Percentiles rank a stretch among this genome's conserved stretches.
Evolutionary conservation across 345 rosid genomes (phyloP).

Genomic region (Sonneratia alba): DNA sequence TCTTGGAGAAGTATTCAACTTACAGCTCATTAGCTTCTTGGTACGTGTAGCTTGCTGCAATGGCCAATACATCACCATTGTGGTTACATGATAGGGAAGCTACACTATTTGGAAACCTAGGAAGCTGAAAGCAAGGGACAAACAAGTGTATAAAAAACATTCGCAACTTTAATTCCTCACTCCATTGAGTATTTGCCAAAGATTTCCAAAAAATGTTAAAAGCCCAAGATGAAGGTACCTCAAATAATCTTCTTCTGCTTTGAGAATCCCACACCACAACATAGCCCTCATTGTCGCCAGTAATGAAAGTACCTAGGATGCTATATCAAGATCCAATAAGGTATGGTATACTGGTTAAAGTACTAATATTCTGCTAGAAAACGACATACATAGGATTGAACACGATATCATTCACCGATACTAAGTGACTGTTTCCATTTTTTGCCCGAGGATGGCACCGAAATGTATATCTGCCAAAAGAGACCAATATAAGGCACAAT

Average conservation of each 20-base stretch:
- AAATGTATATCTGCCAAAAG: conserved; percentile 47
- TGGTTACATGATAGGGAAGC: conserved; percentile 55
- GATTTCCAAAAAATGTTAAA: neutral
- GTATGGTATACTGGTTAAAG: neutral
- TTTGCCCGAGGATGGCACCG: conserved; percentile 68
- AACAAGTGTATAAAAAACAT: neutral
- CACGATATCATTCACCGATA: conserved; percentile 55
- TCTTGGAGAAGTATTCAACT: conserved; percentile 11
- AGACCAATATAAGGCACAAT: neutral
- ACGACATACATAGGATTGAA: conserved; percentile 54
- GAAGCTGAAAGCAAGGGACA: conserved; percentile 40
- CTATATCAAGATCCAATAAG: conserved; percentile 25
- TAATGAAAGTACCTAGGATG: conserved; percentile 44
- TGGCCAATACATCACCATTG: conserved; percentile 56
- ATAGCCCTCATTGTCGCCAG: conserved; percentile 74
- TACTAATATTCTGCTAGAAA: conserved; percentile 10
- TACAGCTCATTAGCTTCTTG: conserved; percentile 64
- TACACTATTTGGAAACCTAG: conserved; percentile 58
- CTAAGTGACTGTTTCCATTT: conserved; percentile 45
- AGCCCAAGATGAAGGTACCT: conserved; percentile 31
- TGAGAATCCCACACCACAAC: conserved; percentile 57
- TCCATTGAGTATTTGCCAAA: neutral
- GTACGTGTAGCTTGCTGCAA: conserved; percentile 64
- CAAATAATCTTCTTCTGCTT: conserved; percentile 53
- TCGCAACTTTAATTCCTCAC: neutral